Base-by-base conservation (phyloP, 441 rosid species). In the Populus trichocarpa region DNA sequence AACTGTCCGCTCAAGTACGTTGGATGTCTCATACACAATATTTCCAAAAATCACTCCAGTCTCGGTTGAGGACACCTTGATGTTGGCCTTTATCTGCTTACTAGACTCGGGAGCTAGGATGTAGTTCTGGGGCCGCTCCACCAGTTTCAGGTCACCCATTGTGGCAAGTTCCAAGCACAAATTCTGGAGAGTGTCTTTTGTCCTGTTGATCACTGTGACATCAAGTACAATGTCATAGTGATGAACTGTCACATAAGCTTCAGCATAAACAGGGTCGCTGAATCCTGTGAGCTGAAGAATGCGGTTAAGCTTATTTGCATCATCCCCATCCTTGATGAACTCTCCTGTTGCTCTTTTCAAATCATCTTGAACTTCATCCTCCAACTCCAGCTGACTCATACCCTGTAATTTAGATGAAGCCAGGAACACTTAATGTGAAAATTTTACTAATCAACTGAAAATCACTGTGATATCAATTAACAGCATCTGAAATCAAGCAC, bases 51-150 rank as follows among this genome's bases (percentile, higher is more conserved):
- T 94, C 22, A 94, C 98, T 69, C 98, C 97, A 8, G 98, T 94
- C 81, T 94, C 98, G 0, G 98, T 94, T 65, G 98, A 94, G n/a
- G 98, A 94, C 78, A 94, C 98, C 92, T 94, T 94, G 80, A 94
- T 94, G 78, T 91, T 94, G 57, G 98, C 95, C 88, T 93, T 94
- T 87, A 94, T 94, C 82, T 93, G 94, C 88, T 90, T 94, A 87
- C 92, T 89, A 50, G 97, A 87, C 84, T 91, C 97, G n/a, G 98
- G 98, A 67, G 97, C 98, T 23, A 94, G 89, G 25, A 97, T 91
- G 84, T 94, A 94, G 69, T 94, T 94, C 83, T 94, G 98, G 63
- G 97, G 98, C 61, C 97, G 90, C 79, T 94, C 98, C 69, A 94
- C 97, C 28, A 94, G 97, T 84, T 93, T 94, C 36, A 94, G 93